Base-by-base conservation (phyloP, 2,329 filamentous ascomycete genomes). In the Diaporthe citrichinensis region DNA sequence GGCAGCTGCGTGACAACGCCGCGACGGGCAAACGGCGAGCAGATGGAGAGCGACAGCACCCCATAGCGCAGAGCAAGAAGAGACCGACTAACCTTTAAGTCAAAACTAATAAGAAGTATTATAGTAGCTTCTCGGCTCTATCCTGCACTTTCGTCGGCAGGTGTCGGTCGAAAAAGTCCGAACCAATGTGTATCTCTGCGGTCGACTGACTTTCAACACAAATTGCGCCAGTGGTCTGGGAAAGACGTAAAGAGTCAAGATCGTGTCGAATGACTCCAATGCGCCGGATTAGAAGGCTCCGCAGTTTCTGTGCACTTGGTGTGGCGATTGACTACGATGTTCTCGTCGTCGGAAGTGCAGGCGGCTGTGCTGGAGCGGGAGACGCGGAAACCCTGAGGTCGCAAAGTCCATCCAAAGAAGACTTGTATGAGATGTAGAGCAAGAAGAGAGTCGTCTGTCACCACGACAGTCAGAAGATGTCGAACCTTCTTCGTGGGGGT, bases 401-500 rank as follows among this genome's bases (percentile, higher is more conserved):
- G 65, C 34, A 41, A 69, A 36, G 65, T 55, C 65, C 65, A 69
- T 69, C 49, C 49, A 69, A 39, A 28, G 17, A 69, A 36, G 23
- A 41, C 46, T 36, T 3, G 34, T 20, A 55, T 4, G 23, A 8
- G 23, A 15, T 8, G 4, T 20, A 41, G 34, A 41, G 34, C 44
- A 34, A 46, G 31, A 39, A 23, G 3, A 41, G 36, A 20, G 2
- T 39, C 4, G 65, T 41, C 14, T 14, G 12, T 12, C 14, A n/a
- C 49, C 15, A 31, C 23, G n/a, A 55, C 28, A 55, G 8, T 39
- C n/a, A 17, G n/a, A 23, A n/a, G 49, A 23, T 25, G 17, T 41
- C 39, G 65, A 36, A n/a, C 9, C 9, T 14, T 28, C 34, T 39
- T 55, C 15, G 31, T 23, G n/a, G 34, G 25, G 65, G 20, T 55